Percentiles rank a stretch among this genome's conserved stretches.
Evolutionary conservation across 495 filamentous ascomycete genomes (phyloP).

Genomic region (Schizothecium vesticola): DNA sequence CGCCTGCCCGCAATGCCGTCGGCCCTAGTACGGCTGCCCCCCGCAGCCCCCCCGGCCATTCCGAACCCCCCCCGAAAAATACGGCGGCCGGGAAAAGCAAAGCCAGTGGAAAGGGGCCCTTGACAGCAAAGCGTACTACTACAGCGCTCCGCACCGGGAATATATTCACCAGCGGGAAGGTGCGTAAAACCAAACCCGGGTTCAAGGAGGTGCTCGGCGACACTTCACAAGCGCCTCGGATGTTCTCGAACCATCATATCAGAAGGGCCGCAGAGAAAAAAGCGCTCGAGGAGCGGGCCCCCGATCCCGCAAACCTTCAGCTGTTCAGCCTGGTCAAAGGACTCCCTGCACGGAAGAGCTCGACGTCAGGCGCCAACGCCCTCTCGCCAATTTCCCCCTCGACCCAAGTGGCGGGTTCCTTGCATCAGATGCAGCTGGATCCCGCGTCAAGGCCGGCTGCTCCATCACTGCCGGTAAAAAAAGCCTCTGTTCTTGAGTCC

Average conservation of each 20-base stretch:
- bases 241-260: slow-evolving; percentile 20
- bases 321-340: not conserved
- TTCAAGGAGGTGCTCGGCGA: slow-evolving; percentile 31
- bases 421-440: not conserved
- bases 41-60: not conserved
- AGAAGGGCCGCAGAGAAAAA: not conserved
- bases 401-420: not conserved
- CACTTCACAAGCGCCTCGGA: slow-evolving; percentile 27
- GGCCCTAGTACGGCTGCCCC: slow-evolving; percentile 1
- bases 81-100: not conserved
- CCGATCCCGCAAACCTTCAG: not conserved
- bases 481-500: not conserved
- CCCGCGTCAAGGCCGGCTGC: not conserved
- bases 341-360: not conserved
- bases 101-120: not conserved
- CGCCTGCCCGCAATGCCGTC: not conserved
- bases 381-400: not conserved
- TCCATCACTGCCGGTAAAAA: not conserved
- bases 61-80: not conserved
- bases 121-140: slow-evolving; percentile 16
- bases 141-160: slow-evolving; percentile 16
- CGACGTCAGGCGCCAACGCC: not conserved
- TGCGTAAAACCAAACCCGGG: slow-evolving; percentile 11
- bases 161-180: slow-evolving; percentile 26
- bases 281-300: not conserved